Percentiles rank a stretch among this genome's conserved stretches.
phyloP scores from a whole-genome alignment of 225 moss, liverwort and hornwort species.

The Climacium dendroides region DNA sequence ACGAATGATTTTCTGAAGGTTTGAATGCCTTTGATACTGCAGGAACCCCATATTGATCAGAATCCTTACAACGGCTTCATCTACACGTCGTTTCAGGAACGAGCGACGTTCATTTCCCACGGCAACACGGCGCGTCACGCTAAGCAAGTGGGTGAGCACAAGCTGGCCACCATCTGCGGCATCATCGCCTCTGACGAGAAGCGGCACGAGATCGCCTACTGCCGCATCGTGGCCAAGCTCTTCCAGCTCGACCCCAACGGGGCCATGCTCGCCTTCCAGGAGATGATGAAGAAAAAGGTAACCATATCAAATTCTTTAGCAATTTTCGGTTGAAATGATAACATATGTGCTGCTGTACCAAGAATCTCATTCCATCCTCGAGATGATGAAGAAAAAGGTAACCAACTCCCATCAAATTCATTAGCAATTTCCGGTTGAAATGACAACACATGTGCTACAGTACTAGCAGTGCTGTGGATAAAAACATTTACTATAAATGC shows the following conservation, averaged over 20 bases:
- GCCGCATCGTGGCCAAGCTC: constrained; percentile 55
- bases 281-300: constrained; percentile 88
- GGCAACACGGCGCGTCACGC: constrained; percentile 81
- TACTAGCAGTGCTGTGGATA: neutral
- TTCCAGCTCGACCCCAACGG: constrained; percentile 70
- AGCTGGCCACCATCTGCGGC: constrained; percentile 73
- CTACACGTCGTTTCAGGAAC: constrained; percentile 65
- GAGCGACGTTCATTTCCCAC: constrained; percentile 44
- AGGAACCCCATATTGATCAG: constrained; percentile 68
- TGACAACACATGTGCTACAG: no score
- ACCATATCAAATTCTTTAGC: neutral
- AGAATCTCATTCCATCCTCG: no score
- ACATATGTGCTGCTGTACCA: no score
- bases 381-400: constrained; percentile 88
- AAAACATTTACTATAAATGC: neutral
- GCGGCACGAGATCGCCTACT: constrained; percentile 88
- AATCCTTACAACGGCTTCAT: constrained; percentile 88
- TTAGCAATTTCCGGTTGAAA: neutral
- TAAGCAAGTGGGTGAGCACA: constrained; percentile 30
- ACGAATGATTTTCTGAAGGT: neutral
- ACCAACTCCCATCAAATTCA: neutral
- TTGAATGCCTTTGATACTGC: neutral
- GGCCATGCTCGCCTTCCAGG: constrained; percentile 58
- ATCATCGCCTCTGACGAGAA: constrained; percentile 88
- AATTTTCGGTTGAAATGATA: neutral